Evolutionary conservation across 257 asterid species (phyloP), one percentile per base, ranked within the genome.

Genomic region (Nemophila menziesii): DNA sequence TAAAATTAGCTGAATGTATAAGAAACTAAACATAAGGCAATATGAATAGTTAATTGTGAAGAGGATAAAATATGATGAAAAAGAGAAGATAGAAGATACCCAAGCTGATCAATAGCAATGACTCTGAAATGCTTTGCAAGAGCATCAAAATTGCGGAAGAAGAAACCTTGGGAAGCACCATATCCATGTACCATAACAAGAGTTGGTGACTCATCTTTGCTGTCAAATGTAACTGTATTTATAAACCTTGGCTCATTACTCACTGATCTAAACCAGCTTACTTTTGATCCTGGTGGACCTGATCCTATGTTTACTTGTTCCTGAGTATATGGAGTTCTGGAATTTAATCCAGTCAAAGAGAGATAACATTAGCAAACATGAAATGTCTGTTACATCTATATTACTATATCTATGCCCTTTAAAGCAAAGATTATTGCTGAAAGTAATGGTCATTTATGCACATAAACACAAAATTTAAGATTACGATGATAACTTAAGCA

Each of bases 141-240:
- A 51, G 84, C 86, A 58, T 72, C 93, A 37, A 89, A 89, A 46
- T 89, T 89, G 40, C 94, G 92, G 71, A 84, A 89, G 62, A 84
- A 89, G 86, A 89, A 89, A 20, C 98, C 98, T 44, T 89, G 98
- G 14, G 98, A 89, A 57, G 98, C 98, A 52, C 64, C 98, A 49
- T 84, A 89, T 37, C 98, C 98, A 36, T 89, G 98, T 38, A 89
- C 87, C 95, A 89, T 89, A 49, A 89, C 95, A 38, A 89, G 72
- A 49, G 98, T 84, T 22, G 96, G 98, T 38, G 98, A 71, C 37
- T 70, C 98, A 62, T 70, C 79, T 55, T 67, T 73, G 64, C 75
- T 46, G 33, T 70, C 78, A 53, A 77, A 77, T 52, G 74, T 73
- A 44, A 77, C 77, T 57, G 82, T 73, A 56, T 77, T 77, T 15